These are phyloP conservation scores for Stenogyne calaminthoides DNA, from an alignment of 305 asterid species.

Conservation along the genomic window DNA sequence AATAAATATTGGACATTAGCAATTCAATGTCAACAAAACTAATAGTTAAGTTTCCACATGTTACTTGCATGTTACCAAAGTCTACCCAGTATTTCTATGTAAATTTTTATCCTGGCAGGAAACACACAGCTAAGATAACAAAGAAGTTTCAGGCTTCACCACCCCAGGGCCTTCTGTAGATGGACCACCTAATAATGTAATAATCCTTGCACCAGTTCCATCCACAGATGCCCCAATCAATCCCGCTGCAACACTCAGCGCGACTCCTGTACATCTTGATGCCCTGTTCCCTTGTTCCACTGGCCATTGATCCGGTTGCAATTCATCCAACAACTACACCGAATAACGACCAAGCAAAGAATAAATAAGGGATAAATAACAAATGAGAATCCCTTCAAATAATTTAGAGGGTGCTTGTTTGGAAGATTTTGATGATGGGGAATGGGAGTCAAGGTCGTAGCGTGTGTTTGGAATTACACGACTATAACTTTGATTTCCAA, in stretches of 20 bases:
- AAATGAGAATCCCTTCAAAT: background rate
- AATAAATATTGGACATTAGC: background rate
- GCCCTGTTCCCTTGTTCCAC: slow-evolving; percentile 76
- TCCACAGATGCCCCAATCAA: slow-evolving; percentile 74
- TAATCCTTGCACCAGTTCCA: slow-evolving; percentile 77
- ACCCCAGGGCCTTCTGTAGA: slow-evolving; percentile 96
- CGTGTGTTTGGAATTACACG: too few relatives aligned
- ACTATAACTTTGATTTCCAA: too few relatives aligned
- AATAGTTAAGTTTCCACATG: background rate
- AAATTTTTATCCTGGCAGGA: background rate
- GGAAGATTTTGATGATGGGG: too few relatives aligned
- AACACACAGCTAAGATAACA: background rate
- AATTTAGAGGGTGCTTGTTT: background rate
- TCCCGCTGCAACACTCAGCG: slow-evolving; percentile 84
- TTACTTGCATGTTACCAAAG: background rate
- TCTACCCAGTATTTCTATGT: background rate
- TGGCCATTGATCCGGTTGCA: slow-evolving; percentile 76
- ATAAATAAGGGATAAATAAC: background rate
- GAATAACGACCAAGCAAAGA: slow-evolving; percentile 15
- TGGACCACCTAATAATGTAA: slow-evolving; percentile 91
- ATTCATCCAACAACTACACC: slow-evolving; percentile 78
- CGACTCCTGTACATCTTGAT: slow-evolving; percentile 82
- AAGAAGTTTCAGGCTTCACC: slow-evolving; percentile 53
- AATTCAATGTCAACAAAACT: background rate
- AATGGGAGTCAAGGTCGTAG: too few relatives aligned